Evolutionary conservation across 108 stramenopile species (phyloP).

Genomic region (Parietichytrium sp.): DNA sequence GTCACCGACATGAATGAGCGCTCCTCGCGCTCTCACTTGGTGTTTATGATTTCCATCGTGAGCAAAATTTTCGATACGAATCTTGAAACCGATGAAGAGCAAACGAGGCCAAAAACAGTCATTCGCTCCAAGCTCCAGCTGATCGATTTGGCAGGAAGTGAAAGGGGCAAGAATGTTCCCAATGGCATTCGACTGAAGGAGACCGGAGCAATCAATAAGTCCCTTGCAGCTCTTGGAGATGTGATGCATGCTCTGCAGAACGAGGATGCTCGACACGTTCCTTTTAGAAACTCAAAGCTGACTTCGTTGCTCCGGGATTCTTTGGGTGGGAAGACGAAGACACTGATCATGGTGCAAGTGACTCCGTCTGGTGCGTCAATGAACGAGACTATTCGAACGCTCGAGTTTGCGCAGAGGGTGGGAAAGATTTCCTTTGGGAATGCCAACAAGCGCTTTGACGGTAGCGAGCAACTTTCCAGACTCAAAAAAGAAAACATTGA

Average conservation of each 20-base stretch:
- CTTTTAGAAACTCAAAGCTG: conserved; percentile 65
- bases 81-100: conserved; percentile 44
- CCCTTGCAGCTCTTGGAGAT: conserved; percentile 69
- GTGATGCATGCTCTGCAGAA: conserved; percentile 59
- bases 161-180: conserved; percentile 63
- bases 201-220: conserved; percentile 75
- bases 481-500: conserved; percentile 21
- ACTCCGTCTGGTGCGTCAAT: conserved; percentile 78
- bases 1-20: conserved; percentile 77
- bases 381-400: conserved; percentile 74
- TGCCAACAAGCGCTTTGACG: background rate
- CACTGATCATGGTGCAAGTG: conserved; percentile 51
- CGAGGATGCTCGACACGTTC: conserved; percentile 48
- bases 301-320: conserved; percentile 60
- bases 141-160: conserved; percentile 82
- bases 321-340: conserved; percentile 56
- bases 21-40: conserved; percentile 78
- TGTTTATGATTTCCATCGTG: conserved; percentile 72
- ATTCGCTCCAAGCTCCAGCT: conserved; percentile 59
- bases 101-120: conserved; percentile 47
- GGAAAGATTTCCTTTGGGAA: background rate
- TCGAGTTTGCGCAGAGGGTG: conserved; percentile 72
- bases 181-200: conserved; percentile 61
- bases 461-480: background rate
- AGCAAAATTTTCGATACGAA: conserved; percentile 57